Base-by-base conservation (phyloP, 768 basidiomycete species). In the Panus rudis region DNA sequence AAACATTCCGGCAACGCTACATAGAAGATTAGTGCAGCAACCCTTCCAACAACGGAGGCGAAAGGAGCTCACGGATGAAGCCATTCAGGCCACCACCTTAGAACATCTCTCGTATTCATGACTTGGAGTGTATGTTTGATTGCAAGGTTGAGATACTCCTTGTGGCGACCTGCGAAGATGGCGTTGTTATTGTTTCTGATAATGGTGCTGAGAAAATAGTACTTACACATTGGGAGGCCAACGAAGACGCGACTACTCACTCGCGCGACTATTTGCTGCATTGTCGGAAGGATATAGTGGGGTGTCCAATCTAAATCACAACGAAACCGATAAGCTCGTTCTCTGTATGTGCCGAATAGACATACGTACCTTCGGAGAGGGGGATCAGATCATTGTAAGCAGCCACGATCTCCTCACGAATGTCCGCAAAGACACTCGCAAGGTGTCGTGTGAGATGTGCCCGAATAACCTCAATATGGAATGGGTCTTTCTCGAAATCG, bases 41-140 rank as follows among this genome's bases (percentile, higher is more conserved):
- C 28, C 10, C 10, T 10, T 10, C 30, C 41, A 16, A 17, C 16
- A 7, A 2, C 30, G 21, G 6, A 21, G 5, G 10, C 2, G 16
- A 17, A 12, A 14, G 31, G n/a, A 7, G 20, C 69, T 37, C 43
- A 75, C 75, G 71, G 68, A 46, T 63, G 65, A 12, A 75, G 41
- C 44, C 69, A 58, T n/a, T 48, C 31, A 0, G 74, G 76, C 40
- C 69, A 62, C n/a, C n/a, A n/a, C n/a, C n/a, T n/a, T n/a, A n/a
- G n/a, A 1, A 62, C 20, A 3, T 21, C n/a, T 0, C 46, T 53
- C 5, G 45, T 57, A 16, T 34, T 49, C 4, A 52, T 17, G 20
- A 69, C 45, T 16, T 64, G 54, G 1, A 58, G 4, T 2, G 70
- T 51, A 41, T 57, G 65, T 1, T 57, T 42, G 12, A 65, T 55